Evolutionary conservation across 2,329 filamentous ascomycete genomes (phyloP).

Genomic region (Graphilbum fragrans): DNA sequence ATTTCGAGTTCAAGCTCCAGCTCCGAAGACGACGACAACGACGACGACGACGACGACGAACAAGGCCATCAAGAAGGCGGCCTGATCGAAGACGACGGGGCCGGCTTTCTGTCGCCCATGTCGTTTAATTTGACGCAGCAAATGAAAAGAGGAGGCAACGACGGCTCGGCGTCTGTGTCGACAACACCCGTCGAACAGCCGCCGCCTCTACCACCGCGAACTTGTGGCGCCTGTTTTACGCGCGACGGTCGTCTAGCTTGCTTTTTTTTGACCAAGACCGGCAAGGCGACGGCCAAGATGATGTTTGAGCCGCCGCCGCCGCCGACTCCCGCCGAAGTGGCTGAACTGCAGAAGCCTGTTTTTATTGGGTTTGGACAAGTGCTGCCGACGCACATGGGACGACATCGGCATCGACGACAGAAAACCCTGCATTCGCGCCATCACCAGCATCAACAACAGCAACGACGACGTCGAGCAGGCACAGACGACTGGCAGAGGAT

Average conservation of each 20-base stretch:
- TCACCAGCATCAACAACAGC: not conserved
- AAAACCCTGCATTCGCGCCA: not conserved
- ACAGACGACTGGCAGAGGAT: not conserved
- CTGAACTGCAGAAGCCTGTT: conserved; percentile 9
- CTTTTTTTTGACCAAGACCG: conserved; percentile 58
- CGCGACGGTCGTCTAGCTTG: conserved; percentile 51
- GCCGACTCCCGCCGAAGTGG: conserved; percentile 7
- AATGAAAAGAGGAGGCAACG: conserved; percentile 21
- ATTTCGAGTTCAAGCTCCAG: not conserved
- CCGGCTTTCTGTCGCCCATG: not conserved
- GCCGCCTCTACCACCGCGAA: conserved; percentile 43
- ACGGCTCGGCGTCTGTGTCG: not conserved
- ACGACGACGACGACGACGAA: conserved; percentile 42
- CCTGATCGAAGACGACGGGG: not conserved
- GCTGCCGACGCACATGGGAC: conserved; percentile 8
- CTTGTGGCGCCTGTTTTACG: conserved; percentile 49
- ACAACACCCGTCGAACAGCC: conserved; percentile 13
- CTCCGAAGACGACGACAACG: conserved; percentile 21
- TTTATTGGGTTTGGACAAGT: conserved; percentile 13
- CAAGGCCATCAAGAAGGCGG: conserved; percentile 41
- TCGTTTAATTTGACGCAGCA: conserved; percentile 37
- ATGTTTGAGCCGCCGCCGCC: conserved; percentile 34
- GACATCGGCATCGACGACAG: conserved; percentile 25
- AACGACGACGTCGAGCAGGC: not conserved
- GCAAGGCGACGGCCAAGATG: conserved; percentile 35